Evolutionary conservation across 164 flowering plant species (phyloP), one percentile per base, ranked within the genome.

Genomic region (Stephania yunnanensis): DNA sequence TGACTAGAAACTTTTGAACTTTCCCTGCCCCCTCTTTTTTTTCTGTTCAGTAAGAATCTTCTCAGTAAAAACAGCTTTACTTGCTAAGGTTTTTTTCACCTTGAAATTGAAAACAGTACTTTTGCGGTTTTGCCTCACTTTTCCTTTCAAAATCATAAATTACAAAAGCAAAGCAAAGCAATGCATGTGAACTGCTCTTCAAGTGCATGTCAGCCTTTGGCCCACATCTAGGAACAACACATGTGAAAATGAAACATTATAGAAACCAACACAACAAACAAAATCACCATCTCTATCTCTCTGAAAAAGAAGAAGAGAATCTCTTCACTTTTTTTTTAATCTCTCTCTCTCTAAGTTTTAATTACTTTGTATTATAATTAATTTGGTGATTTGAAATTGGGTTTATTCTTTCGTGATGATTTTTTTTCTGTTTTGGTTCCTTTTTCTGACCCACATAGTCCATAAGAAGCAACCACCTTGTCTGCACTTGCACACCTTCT

Each of bases 391-490:
- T 36, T 1, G 3, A 36, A 36, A 36, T 36, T 50, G 55, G 55
- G 55, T 50, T 13, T 9, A 50, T 9, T 50, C 6, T 50, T 50
- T 13, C 3, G 55, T 50, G 15, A 50, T 9, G 55, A 50, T 50
- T 50, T 72, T 72, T 53, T 13, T n/a, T 55, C 31, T 30, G 46
- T 78, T 80, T 73, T 78, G 81, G 61, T 81, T 77, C 78, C 81
- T 81, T 76, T 73, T 86, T 65, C 80, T 85, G 84, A 78, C 81
- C 89, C 83, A 80, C 79, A 82, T 75, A 69, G 44, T 81, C 76
- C 85, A 83, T 64, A 87, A 81, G 31, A 84, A 75, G 80, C 91
- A 86, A 65, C 87, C 90, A 50, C 82, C 83, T 78, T 82, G 82
- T 77, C 73, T 83, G 78, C 82, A 52, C 77, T 64, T 74, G 67